Evolutionary conservation across 139 green algal genomes (phyloP).

Genomic region (Edaphochlamys debaryana): DNA sequence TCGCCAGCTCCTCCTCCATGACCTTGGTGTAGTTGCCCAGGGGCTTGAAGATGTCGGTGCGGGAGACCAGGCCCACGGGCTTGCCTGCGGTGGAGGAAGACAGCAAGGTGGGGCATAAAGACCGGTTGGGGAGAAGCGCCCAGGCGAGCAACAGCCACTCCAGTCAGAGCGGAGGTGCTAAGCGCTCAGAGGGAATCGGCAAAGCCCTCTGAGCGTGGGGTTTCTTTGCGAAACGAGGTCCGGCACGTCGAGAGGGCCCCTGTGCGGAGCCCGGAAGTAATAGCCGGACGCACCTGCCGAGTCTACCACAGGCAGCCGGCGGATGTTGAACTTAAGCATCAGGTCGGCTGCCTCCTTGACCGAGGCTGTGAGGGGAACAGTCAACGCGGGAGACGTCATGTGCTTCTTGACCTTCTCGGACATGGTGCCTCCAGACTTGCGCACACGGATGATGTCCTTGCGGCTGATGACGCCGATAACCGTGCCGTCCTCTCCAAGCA

Average conservation of each 20-base stretch:
- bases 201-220: too few species aligned
- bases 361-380: constrained; percentile 41
- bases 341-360: constrained; percentile 69
- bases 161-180: too few species aligned
- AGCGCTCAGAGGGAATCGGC: too few species aligned
- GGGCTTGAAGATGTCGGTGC: constrained; percentile 76
- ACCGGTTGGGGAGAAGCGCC: too few species aligned
- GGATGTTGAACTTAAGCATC: constrained; percentile 77
- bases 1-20: constrained; percentile 62
- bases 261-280: too few species aligned
- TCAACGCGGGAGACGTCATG: constrained; percentile 75
- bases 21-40: constrained; percentile 60
- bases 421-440: constrained; percentile 56
- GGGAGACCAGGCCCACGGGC: constrained; percentile 47
- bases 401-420: constrained; percentile 61
- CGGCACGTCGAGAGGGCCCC: too few species aligned
- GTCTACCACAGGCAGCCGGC: constrained; percentile 78
- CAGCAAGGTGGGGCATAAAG: too few species aligned
- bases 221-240: too few species aligned
- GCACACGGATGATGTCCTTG: constrained; percentile 77
- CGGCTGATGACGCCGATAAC: constrained; percentile 77
- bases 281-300: constrained; percentile 37
- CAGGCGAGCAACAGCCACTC: too few species aligned
- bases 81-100: neutral
- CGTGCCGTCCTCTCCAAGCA: constrained; percentile 61